phyloP scores from a whole-genome alignment of 2,329 filamentous ascomycete species.

The Apiospora kogelbergensis region DNA sequence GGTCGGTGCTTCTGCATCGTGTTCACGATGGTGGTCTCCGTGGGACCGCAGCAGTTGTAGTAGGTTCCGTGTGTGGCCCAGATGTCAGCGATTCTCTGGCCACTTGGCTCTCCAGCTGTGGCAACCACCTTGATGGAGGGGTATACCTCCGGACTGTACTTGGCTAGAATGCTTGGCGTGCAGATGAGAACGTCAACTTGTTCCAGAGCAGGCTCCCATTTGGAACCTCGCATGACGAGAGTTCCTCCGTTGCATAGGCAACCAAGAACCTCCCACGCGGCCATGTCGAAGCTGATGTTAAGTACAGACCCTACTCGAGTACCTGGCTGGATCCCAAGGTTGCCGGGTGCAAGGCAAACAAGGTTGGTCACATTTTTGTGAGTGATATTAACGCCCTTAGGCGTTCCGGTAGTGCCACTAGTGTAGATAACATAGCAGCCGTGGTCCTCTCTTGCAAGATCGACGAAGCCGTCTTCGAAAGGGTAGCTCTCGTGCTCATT shows the following conservation, averaged over 20 bases:
- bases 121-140: slow-evolving; percentile 53
- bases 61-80: slow-evolving; percentile 51
- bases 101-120: slow-evolving; percentile 55
- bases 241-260: slow-evolving; percentile 59
- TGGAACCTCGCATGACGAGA: slow-evolving; percentile 49
- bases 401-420: slow-evolving; percentile 57
- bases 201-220: slow-evolving; percentile 46
- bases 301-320: slow-evolving; percentile 55
- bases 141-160: slow-evolving; percentile 45
- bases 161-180: slow-evolving; percentile 54
- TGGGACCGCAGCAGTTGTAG: slow-evolving; percentile 60
- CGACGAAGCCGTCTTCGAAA: slow-evolving; percentile 15
- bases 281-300: slow-evolving; percentile 63
- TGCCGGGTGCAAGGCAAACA: slow-evolving; percentile 49
- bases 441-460: slow-evolving; percentile 22
- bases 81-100: slow-evolving; percentile 48
- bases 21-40: slow-evolving; percentile 61
- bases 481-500: slow-evolving; percentile 11
- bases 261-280: slow-evolving; percentile 60
- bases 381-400: slow-evolving; percentile 59
- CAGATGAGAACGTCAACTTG: slow-evolving; percentile 54
- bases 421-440: slow-evolving; percentile 46
- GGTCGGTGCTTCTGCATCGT: slow-evolving; percentile 51
- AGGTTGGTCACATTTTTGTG: slow-evolving; percentile 57
- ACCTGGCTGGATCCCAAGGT: slow-evolving; percentile 48